Base-by-base conservation (phyloP, 1,284 basidiomycete genomes). In the Melampsora medusae region DNA sequence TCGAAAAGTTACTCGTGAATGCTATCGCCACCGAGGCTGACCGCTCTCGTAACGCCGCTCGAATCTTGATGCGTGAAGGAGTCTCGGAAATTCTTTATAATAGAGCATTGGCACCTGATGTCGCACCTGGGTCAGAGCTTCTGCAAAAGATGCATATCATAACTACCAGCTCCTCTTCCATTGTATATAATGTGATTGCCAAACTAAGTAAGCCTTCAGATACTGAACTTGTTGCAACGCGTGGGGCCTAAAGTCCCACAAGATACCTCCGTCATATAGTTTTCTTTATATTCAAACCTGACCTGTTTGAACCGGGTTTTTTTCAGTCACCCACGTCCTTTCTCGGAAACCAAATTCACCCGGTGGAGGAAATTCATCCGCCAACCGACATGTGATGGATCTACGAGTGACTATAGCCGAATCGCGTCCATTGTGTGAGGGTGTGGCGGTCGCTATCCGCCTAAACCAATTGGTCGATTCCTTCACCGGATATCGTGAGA, bases 1-100 rank as follows among this genome's bases (percentile, higher is more conserved):
- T 74, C 16, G 72, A 74, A 38, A 50, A 59, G 16, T 33, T 67
- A 48, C 42, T 74, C 49, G 56, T 67, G n/a, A 67, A 67, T 60
- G 72, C 72, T 22, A 74, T 74, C 49, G 72, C 72, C 19, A 35
- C 65, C 42, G 72, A 74, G 49, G 72, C 72, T 59, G 72, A 74
- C 42, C 64, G 72, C 35, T 74, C 72, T 28, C 35, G 65, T 9
- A 62, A 74, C 61, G 72, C 65, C 6, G 49, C 72, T 17, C 28
- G 38, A 33, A 60, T 12, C 17, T 67, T 74, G 53, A 46, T 67
- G 17, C 64, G 50, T 19, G 72, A 74, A 67, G 72, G 50, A 38
- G 33, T 67, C 4, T 42, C 33, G 56, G 72, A 74, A 74, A 67
- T 65, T 67, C 72, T 74, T 28, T 59, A 67, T 38, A 74, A 67